A percentile compares a stretch with the other conserved stretches of the same genome.
phyloP scores from a whole-genome alignment of 2,329 filamentous ascomycete species.

The Chrysoporthe deuterocubensis region DNA sequence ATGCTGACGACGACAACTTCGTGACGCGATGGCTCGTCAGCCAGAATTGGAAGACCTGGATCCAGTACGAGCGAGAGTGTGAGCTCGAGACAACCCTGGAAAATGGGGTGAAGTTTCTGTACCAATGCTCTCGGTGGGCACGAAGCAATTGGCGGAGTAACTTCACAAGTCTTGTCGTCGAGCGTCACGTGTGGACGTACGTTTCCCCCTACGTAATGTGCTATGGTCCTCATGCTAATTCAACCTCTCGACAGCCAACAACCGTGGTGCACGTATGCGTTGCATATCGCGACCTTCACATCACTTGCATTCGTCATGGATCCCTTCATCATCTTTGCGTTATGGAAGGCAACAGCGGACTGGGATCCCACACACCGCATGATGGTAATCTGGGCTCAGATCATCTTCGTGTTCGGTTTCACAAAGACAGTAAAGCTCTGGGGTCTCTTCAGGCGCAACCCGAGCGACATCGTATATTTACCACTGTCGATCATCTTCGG shows the following conservation, averaged over 20 bases:
- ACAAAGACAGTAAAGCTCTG: conserved; percentile 91
- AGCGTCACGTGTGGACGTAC: conserved; percentile 86
- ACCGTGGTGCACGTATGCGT: conserved; percentile 90
- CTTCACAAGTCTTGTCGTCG: conserved; percentile 83
- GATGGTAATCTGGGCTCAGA: conserved; percentile 63
- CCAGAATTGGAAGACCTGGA: conserved; percentile 90
- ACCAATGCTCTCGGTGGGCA: conserved; percentile 93
- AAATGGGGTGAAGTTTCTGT: conserved; percentile 84
- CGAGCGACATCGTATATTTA: conserved; percentile 77
- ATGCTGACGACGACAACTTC: conserved; percentile 98
- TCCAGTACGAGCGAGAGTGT: conserved; percentile 90
- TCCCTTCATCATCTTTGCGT: conserved; percentile 69
- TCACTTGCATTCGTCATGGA: conserved; percentile 84
- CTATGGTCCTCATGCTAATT: conserved; percentile 27
- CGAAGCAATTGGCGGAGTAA: conserved; percentile 98
- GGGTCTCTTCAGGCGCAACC: conserved; percentile 83
- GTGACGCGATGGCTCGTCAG: conserved; percentile 94
- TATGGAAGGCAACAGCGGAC: conserved; percentile 68
- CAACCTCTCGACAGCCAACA: conserved; percentile 67
- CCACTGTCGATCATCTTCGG: conserved; percentile 89
- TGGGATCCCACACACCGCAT: conserved; percentile 59
- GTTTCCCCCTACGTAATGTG: conserved; percentile 43
- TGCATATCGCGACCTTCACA: conserved; percentile 90
- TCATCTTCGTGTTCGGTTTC: conserved; percentile 76
- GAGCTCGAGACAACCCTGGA: conserved; percentile 93